Evolutionary conservation across 2,329 filamentous ascomycete species (phyloP), one percentile per base, ranked within the genome.

Genomic region (Rhynchosporium agropyri): DNA sequence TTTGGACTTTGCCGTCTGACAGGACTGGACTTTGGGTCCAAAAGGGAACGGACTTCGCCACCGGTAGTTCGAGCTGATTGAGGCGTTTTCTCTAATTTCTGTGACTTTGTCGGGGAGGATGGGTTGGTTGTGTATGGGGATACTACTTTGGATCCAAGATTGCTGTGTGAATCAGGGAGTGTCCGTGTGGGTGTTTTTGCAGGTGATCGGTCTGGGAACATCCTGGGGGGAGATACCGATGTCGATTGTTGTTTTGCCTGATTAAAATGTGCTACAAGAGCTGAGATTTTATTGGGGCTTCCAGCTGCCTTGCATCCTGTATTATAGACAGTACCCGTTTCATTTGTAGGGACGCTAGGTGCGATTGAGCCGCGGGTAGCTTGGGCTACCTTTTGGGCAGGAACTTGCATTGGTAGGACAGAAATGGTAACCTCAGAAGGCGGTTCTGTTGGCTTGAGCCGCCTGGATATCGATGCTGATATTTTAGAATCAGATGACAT

Each of bases 261-360:
- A 38, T 71, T 68, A 48, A 72, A 74, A 53, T 65, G 73, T 20
- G 71, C 72, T 26, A 72, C 69, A 4, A 74, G 62, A 49, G 69
- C 69, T 58, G 68, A 73, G 20, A 74, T 70, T 29, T 68, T 73
- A 8, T 61, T 61, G 8, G 66, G 65, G n/a, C 60, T 67, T 15
- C 56, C 49, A 50, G 60, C 20, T 28, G 4, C 13, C 29, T 54
- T 61, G 4, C 29, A 58, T 46, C 29, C 5, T 12, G 12, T 50
- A 15, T 2, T 1, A 55, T 29, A 3, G 26, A 38, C 33, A 31
- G 57, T 31, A 40, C 6, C 36, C 36, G 42, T 42, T 7, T n/a
- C 28, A 31, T 40, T 29, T 4, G 40, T 50, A 10, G 43, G 61
- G 4, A 10, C 31, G 26, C 31, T 50, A 12, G 58, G 50, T 20